Evolutionary conservation across 495 filamentous ascomycete genomes (phyloP).

Genomic region (Tetracladium setigerum): DNA sequence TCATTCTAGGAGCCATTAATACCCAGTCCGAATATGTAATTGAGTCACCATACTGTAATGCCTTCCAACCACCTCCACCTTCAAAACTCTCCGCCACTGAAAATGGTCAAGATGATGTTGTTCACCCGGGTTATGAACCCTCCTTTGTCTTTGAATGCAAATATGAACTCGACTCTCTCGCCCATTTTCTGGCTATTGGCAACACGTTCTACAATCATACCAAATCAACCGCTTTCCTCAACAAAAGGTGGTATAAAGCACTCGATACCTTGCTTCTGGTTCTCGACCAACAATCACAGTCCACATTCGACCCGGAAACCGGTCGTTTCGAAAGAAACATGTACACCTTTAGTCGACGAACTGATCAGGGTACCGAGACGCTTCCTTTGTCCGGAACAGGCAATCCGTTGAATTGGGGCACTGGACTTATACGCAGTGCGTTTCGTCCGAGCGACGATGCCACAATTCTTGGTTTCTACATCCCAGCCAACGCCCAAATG

Average conservation of each 20-base stretch:
- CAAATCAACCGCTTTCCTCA: slow-evolving; percentile 68
- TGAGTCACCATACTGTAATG: slow-evolving; percentile 93
- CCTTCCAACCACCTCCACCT: slow-evolving; percentile 88
- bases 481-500: slow-evolving; percentile 95
- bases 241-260: slow-evolving; percentile 70
- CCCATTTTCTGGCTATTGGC: slow-evolving; percentile 77
- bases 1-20: slow-evolving; percentile 93
- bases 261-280: slow-evolving; percentile 65
- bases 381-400: slow-evolving; percentile 74
- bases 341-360: slow-evolving; percentile 81
- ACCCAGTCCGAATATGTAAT: slow-evolving; percentile 95
- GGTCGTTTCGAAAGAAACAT: slow-evolving; percentile 58
- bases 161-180: slow-evolving; percentile 95
- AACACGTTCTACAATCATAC: slow-evolving; percentile 84
- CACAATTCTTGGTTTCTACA: slow-evolving; percentile 92
- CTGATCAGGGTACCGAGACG: slow-evolving; percentile 82
- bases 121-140: slow-evolving; percentile 81
- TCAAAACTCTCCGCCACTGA: slow-evolving; percentile 60
- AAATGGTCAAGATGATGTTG: slow-evolving; percentile 73
- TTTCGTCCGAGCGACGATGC: slow-evolving; percentile 98
- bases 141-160: slow-evolving; percentile 94
- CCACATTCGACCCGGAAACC: slow-evolving; percentile 66
- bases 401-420: slow-evolving; percentile 81
- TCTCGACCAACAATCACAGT: slow-evolving; percentile 67
- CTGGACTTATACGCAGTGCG: slow-evolving; percentile 81